Evolutionary conservation across 23 red algal species (phyloP).

Genomic region (Cyanidioschyzon merolae): DNA sequence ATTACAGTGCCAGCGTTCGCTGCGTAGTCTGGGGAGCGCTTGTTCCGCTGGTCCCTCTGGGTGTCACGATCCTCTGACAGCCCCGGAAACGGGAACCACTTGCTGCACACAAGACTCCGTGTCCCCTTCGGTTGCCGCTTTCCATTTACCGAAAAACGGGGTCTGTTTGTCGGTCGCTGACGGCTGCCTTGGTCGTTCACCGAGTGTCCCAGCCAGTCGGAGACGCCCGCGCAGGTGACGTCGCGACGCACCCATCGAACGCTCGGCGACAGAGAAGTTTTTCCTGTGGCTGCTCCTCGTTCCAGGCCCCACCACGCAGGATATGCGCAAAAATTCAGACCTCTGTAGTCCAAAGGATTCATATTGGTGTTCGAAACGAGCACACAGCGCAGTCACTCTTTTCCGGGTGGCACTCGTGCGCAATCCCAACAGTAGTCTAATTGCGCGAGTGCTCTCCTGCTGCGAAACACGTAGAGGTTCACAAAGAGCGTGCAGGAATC

Average conservation of each 20-base stretch:
- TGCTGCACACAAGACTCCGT: background rate
- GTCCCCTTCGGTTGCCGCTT: background rate
- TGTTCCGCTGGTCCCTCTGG: background rate
- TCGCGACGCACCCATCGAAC: background rate
- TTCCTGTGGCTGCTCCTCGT: no score
- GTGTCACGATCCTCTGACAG: background rate
- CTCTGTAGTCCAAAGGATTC: no score
- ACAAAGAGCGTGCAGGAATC: no score
- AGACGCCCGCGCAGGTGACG: background rate
- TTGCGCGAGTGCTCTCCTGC: no score
- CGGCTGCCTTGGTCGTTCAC: background rate
- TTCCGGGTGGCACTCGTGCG: no score
- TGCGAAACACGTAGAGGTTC: no score
- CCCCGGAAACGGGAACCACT: background rate
- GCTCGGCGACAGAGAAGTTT: no score
- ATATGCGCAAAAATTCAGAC: no score
- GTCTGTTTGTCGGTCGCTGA: background rate
- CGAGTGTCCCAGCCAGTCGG: background rate
- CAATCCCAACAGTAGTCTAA: no score
- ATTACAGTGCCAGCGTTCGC: conserved; percentile 84
- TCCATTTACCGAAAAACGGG: background rate
- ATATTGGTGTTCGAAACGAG: no score
- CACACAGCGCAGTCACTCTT: no score
- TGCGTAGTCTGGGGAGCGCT: conserved; percentile 45
- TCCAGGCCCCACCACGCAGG: no score